A percentile compares a stretch with the other conserved stretches of the same genome.
Evolutionary conservation across 371 early-diverging fungal genomes (phyloP).

Genomic region (Dinochytrium kinnereticum): DNA sequence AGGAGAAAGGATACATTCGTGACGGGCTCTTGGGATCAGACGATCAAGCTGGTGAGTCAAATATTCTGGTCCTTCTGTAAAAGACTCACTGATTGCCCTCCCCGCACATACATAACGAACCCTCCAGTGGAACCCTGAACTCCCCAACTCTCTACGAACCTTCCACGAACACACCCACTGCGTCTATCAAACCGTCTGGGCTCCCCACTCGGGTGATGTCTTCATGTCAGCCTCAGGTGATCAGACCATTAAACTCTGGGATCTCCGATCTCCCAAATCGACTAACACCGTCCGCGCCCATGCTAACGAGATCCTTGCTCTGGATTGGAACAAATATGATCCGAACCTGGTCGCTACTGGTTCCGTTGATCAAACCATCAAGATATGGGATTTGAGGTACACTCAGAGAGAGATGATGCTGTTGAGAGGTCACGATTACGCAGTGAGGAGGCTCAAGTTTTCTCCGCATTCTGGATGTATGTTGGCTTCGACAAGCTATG

Average conservation of each 20-base stretch:
- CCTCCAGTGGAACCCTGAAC: constrained; percentile 84
- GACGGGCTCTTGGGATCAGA: constrained; percentile 92
- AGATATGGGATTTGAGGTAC: constrained; percentile 89
- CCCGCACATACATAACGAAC: background rate
- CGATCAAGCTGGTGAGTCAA: constrained; percentile 83
- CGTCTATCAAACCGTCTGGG: constrained; percentile 87
- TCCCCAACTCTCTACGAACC: constrained; percentile 78
- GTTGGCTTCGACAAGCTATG: constrained; percentile 84
- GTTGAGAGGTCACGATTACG: constrained; percentile 87
- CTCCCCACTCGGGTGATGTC: constrained; percentile 75
- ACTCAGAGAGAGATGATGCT: constrained; percentile 70
- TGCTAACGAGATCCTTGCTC: constrained; percentile 79
- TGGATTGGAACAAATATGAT: constrained; percentile 96
- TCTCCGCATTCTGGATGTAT: constrained; percentile 86
- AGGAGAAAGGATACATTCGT: constrained; percentile 84
- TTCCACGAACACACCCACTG: constrained; percentile 86
- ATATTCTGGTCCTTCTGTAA: background rate
- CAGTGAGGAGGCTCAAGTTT: constrained; percentile 86
- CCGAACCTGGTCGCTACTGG: constrained; percentile 80
- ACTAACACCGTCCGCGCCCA: constrained; percentile 84
- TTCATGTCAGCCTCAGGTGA: constrained; percentile 91
- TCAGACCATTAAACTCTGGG: constrained; percentile 89
- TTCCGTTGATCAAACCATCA: constrained; percentile 84
- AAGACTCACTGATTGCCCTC: background rate
- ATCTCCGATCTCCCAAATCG: constrained; percentile 68